phyloP scores from a whole-genome alignment of 768 basidiomycete genomes.

The Sutorius australiensis region DNA sequence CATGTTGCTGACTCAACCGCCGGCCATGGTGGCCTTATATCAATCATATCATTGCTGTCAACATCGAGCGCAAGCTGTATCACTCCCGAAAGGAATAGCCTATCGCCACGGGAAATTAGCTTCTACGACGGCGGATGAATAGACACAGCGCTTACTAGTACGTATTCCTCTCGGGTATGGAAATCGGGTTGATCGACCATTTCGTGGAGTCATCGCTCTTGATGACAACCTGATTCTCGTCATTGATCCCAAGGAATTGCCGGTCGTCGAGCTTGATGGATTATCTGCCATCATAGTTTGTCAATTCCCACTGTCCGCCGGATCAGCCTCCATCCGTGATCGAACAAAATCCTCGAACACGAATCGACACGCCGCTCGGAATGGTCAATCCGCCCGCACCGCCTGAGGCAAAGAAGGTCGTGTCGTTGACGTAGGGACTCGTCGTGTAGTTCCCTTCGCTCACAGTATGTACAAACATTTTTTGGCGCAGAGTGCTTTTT shows the following conservation, averaged over 20 bases:
- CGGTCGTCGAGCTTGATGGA: neutral
- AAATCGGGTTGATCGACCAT: neutral
- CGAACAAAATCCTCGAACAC: neutral
- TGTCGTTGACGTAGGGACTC: neutral
- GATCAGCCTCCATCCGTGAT: neutral
- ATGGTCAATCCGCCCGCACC: no score
- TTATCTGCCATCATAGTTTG: neutral
- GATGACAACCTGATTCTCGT: neutral
- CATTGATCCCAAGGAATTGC: neutral
- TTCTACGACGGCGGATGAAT: neutral
- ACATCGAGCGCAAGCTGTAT: neutral
- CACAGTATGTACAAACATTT: no score
- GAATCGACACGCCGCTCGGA: neutral
- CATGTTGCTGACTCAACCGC: no score
- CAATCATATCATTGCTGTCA: neutral
- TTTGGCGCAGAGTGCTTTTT: constrained; percentile 74
- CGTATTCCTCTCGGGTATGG: neutral
- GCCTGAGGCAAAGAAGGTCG: no score
- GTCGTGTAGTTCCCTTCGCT: neutral
- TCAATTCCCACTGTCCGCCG: neutral
- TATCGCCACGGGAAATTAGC: neutral
- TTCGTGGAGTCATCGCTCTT: neutral
- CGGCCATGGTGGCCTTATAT: no score
- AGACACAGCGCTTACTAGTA: neutral
- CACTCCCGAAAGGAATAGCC: neutral